Conservation (phyloP, 139 green algal genomes). For the Picochlorum sp. region DNA sequence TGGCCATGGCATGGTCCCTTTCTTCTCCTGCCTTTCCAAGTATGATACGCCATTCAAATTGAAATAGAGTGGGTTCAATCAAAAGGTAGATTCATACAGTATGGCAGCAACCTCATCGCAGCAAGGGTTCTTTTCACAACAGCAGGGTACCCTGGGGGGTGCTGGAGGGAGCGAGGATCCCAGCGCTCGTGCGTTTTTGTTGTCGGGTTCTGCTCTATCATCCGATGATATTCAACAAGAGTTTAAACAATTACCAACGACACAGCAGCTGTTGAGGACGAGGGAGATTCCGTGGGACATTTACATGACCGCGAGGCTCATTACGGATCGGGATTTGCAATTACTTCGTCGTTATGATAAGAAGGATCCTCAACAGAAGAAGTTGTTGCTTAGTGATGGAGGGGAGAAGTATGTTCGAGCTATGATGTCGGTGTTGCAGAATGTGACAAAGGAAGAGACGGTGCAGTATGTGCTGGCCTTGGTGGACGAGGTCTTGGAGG, state of each 20-base stretch:
- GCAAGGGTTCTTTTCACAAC: not conserved
- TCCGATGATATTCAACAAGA: not conserved
- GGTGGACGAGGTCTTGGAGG: conserved; percentile 68
- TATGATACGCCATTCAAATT: no score
- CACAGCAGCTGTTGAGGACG: conserved; percentile 3
- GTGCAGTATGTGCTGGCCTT: conserved; percentile 86
- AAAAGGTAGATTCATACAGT: not conserved
- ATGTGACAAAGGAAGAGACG: conserved; percentile 83
- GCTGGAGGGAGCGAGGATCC: not conserved
- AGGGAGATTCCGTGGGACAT: conserved; percentile 18
- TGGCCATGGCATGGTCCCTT: no score
- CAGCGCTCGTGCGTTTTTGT: no score
- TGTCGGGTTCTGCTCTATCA: no score
- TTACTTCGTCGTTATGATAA: conserved; percentile 70
- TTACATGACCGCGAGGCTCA: conserved; percentile 70
- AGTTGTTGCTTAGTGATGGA: conserved; percentile 68
- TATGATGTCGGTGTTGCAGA: conserved; percentile 75
- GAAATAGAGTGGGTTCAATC: no score
- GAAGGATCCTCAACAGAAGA: conserved; percentile 41
- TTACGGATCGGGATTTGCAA: conserved; percentile 63
- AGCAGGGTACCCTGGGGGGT: not conserved
- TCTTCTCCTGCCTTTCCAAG: no score
- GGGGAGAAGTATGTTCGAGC: conserved; percentile 64
- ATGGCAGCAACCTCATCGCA: not conserved
- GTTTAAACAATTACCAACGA: conserved; percentile 3